phyloP scores from a whole-genome alignment of 2,329 filamentous ascomycete genomes.

The Aspergillus glaucus region DNA sequence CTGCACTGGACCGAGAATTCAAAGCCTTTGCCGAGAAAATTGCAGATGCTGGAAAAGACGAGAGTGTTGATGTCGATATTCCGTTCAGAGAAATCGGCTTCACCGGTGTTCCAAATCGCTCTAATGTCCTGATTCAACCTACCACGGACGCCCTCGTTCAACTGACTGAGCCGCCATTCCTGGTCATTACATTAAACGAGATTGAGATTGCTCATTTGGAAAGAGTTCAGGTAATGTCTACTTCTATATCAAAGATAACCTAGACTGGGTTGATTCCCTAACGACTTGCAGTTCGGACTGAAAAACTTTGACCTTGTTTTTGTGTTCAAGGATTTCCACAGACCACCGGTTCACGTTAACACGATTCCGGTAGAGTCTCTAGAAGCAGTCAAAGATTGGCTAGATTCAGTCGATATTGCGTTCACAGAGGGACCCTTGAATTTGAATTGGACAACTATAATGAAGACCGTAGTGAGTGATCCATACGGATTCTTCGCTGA shows the following conservation, averaged over 20 bases:
- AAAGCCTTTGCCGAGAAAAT: slow-evolving; percentile 97
- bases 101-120: slow-evolving; percentile 91
- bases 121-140: slow-evolving; percentile 90
- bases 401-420: slow-evolving; percentile 91
- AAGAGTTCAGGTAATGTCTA: slow-evolving; percentile 60
- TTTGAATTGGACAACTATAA: slow-evolving; percentile 97
- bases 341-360: slow-evolving; percentile 90
- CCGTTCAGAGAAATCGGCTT: slow-evolving; percentile 95
- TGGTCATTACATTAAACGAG: slow-evolving; percentile 90
- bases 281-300: slow-evolving; percentile 66
- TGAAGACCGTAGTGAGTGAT: slow-evolving; percentile 96
- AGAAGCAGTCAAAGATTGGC: slow-evolving; percentile 94
- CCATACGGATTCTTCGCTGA: slow-evolving; percentile 93
- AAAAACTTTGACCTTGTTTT: slow-evolving; percentile 99
- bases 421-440: slow-evolving; percentile 93
- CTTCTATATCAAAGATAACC: neutral
- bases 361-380: slow-evolving; percentile 94
- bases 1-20: slow-evolving; percentile 92
- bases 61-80: slow-evolving; percentile 89
- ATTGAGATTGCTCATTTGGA: slow-evolving; percentile 95
- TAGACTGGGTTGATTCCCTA: slow-evolving; percentile 11
- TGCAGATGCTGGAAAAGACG: slow-evolving; percentile 85
- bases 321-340: slow-evolving; percentile 93
- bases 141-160: slow-evolving; percentile 97
- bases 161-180: slow-evolving; percentile 92